Evolutionary conservation across 208 protist genomes (phyloP).

Genomic region (Trypanosoma conorhini): DNA sequence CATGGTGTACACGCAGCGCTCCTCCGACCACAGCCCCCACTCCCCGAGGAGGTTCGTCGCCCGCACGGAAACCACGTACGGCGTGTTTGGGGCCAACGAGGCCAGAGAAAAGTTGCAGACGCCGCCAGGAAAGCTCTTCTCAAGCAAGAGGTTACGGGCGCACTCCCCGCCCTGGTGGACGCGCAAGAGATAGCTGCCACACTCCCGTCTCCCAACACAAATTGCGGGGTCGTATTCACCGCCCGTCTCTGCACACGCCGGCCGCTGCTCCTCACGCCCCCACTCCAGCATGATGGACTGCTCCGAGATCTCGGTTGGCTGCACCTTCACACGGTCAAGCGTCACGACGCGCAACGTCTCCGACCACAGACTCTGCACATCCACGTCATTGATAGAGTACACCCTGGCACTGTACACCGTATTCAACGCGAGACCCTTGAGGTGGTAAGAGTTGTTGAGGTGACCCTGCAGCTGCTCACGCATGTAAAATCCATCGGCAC

Average conservation of each 20-base stretch:
- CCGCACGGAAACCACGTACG: slow-evolving; percentile 65
- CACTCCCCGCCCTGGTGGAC: slow-evolving; percentile 16
- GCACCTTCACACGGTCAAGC: slow-evolving; percentile 55
- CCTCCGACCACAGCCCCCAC: slow-evolving; percentile 88
- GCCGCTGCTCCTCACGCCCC: slow-evolving; percentile 62
- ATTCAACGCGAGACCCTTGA: slow-evolving; percentile 59
- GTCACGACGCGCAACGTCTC: slow-evolving; percentile 60
- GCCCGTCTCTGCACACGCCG: slow-evolving; percentile 6
- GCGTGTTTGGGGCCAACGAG: slow-evolving; percentile 63
- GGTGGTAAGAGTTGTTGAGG: slow-evolving; percentile 32
- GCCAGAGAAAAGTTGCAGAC: slow-evolving; percentile 38
- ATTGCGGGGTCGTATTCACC: slow-evolving; percentile 25
- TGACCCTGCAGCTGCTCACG: slow-evolving; percentile 24
- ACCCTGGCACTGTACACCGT: slow-evolving; percentile 60
- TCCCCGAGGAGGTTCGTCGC: slow-evolving; percentile 63
- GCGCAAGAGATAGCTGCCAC: slow-evolving; percentile 34
- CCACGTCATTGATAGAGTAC: slow-evolving; percentile 60
- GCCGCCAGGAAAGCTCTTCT: slow-evolving; percentile 61
- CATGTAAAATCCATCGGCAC: slow-evolving; percentile 34
- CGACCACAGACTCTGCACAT: slow-evolving; percentile 66
- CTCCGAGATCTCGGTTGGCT: slow-evolving; percentile 72
- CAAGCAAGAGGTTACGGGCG: slow-evolving; percentile 36
- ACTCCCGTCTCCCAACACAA: slow-evolving; percentile 30
- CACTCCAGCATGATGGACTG: slow-evolving; percentile 65
- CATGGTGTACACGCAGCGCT: slow-evolving; percentile 86